Evolutionary conservation across 192 early-diverging fungal genomes (phyloP), one percentile per base, ranked within the genome.

Genomic region (Gamsiella multidivaricata): DNA sequence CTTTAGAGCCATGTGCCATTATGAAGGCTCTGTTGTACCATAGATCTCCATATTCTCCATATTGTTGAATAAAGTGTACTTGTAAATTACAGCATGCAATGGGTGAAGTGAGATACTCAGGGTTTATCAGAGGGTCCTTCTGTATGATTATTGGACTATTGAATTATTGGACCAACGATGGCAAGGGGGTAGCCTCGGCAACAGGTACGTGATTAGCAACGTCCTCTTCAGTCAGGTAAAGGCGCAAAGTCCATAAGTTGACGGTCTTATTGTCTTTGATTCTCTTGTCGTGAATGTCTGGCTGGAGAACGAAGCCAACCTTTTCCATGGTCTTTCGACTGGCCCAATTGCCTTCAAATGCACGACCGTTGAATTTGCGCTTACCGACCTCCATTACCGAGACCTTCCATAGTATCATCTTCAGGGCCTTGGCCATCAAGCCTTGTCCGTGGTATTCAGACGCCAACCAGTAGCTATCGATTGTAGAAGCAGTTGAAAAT

Each of bases 361-460:
- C 55, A 34, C 41, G 37, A 0, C 54, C 15, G 32, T 78, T 78
- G 66, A 68, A 69, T 22, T 78, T 69, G 20, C 74, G 74, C 43
- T 78, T 78, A 29, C 74, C 74, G n/a, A 57, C 54, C 26, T 78
- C 60, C 6, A 46, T 26, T 29, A 78, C 45, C 20, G 65, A 46
- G 3, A 59, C 17, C 39, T 54, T 55, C 2, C 54, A 41, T 1
- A 78, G 65, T 36, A 69, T 43, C 45, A 68, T 32, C 32, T 59
- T 43, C 9, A 78, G 41, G 0, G 74, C 74, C 32, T 78, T 78
- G 18, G 74, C 53, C 65, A 78, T 69, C n/a, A 78, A 20, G 14
- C 74, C 74, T 36, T 64, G 42, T 2, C 74, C 74, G 18, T 64
- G 74, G 39, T 78, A 78, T 9, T 68, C 74, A 22, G 65, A 61